A percentile compares a stretch with the other conserved stretches of the same genome.
Evolutionary conservation across 2,329 filamentous ascomycete genomes (phyloP).

Genomic region (Talaromyces sp.): DNA sequence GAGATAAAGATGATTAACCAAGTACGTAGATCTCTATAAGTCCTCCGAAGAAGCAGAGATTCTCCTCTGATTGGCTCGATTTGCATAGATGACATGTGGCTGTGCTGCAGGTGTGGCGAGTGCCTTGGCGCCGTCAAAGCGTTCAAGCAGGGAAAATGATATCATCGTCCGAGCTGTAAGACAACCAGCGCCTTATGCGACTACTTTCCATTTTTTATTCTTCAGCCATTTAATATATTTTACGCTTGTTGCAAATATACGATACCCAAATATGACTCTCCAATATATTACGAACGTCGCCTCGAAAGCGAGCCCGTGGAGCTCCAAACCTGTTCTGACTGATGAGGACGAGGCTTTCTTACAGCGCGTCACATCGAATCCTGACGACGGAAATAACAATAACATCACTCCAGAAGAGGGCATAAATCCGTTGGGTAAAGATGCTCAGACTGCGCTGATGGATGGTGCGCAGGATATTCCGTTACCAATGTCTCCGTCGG

Average conservation of each 20-base stretch:
- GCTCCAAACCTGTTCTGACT: constrained; percentile 50
- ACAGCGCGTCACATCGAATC: constrained; percentile 49
- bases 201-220: background rate
- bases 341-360: constrained; percentile 62
- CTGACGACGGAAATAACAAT: constrained; percentile 29
- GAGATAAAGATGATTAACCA: background rate
- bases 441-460: constrained; percentile 49
- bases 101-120: constrained; percentile 12
- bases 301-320: constrained; percentile 37
- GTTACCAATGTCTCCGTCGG: constrained; percentile 51
- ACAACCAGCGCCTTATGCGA: background rate
- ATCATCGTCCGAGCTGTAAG: constrained; percentile 4
- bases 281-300: constrained; percentile 47
- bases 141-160: constrained; percentile 5
- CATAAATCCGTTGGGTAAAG: constrained; percentile 29
- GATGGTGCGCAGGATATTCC: constrained; percentile 50
- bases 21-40: background rate
- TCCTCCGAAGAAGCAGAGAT: background rate
- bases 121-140: background rate
- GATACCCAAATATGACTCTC: constrained; percentile 28
- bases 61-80: constrained; percentile 10
- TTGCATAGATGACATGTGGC: background rate
- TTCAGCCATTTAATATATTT: background rate
- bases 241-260: background rate
- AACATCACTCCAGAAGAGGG: constrained; percentile 13